phyloP scores from a whole-genome alignment of 768 basidiomycete species.

The Postia placenta region DNA sequence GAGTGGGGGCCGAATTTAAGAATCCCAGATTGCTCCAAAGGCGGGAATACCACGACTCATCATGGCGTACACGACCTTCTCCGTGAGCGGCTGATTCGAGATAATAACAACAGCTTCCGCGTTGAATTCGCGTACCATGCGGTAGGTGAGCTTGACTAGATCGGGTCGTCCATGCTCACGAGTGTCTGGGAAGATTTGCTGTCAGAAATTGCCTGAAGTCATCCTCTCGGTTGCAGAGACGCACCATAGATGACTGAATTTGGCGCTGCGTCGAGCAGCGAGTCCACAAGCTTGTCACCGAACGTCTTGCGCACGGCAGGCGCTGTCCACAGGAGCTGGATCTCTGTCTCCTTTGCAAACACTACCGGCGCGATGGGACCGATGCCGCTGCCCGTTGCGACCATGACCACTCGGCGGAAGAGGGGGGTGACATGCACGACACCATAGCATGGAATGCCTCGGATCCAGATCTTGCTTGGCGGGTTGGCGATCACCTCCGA shows the following conservation, averaged over 20 bases:
- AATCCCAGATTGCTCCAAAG: constrained; percentile 59
- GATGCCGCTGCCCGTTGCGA: constrained; percentile 54
- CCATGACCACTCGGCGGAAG: constrained; percentile 50
- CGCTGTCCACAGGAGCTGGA: constrained; percentile 56
- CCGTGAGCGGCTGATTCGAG: constrained; percentile 51
- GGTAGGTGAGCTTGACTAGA: constrained; percentile 32
- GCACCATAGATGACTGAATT: constrained; percentile 51
- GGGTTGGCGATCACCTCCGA: constrained; percentile 46
- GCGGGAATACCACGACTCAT: constrained; percentile 55
- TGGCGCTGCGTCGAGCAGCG: constrained; percentile 47
- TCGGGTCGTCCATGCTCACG: constrained; percentile 30
- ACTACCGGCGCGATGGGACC: constrained; percentile 56
- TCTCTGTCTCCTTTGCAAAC: constrained; percentile 43
- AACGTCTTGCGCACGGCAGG: constrained; percentile 58
- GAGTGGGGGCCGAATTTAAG: constrained; percentile 22
- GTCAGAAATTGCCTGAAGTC: too few species aligned
- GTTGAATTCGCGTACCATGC: constrained; percentile 30
- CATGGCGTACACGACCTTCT: constrained; percentile 55
- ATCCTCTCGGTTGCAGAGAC: too few species aligned
- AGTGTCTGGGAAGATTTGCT: constrained; percentile 20
- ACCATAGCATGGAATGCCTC: constrained; percentile 50
- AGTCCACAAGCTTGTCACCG: constrained; percentile 53
- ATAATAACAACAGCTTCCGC: constrained; percentile 49
- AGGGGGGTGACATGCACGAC: constrained; percentile 49
- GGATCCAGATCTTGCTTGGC: constrained; percentile 49